Percentiles rank a stretch among this genome's conserved stretches.
phyloP scores from a whole-genome alignment of 306 rosid genomes.

The Bauhinia variegata region DNA sequence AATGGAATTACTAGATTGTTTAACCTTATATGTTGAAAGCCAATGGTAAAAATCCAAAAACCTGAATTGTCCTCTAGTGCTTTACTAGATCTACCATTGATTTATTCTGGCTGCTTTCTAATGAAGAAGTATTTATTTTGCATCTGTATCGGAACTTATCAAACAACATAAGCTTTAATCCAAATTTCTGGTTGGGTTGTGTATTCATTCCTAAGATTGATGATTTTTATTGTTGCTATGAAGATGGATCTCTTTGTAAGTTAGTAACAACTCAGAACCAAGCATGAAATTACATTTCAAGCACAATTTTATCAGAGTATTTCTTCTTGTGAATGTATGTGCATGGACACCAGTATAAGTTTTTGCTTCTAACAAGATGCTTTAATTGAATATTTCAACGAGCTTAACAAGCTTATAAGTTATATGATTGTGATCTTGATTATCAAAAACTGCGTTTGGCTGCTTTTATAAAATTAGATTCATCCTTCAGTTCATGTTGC shows the following conservation, averaged over 20 bases:
- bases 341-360: too few relatives aligned
- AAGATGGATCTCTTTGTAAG: neutral
- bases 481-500: neutral
- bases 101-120: too few relatives aligned
- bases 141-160: neutral
- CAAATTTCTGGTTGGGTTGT: neutral
- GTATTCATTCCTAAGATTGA: too few relatives aligned
- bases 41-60: slow-evolving; percentile 6
- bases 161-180: neutral
- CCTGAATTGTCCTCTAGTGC: neutral
- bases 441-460: neutral
- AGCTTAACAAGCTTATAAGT: too few relatives aligned
- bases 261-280: too few relatives aligned
- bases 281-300: neutral
- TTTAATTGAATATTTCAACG: too few relatives aligned
- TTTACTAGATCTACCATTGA: too few relatives aligned
- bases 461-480: neutral
- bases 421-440: neutral
- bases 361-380: neutral
- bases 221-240: neutral
- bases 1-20: slow-evolving; percentile 15
- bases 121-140: too few relatives aligned
- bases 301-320: neutral
- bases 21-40: slow-evolving; percentile 27
- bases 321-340: too few relatives aligned